phyloP scores from a whole-genome alignment of 257 asterid genomes.

The Solanum medicagineum region DNA sequence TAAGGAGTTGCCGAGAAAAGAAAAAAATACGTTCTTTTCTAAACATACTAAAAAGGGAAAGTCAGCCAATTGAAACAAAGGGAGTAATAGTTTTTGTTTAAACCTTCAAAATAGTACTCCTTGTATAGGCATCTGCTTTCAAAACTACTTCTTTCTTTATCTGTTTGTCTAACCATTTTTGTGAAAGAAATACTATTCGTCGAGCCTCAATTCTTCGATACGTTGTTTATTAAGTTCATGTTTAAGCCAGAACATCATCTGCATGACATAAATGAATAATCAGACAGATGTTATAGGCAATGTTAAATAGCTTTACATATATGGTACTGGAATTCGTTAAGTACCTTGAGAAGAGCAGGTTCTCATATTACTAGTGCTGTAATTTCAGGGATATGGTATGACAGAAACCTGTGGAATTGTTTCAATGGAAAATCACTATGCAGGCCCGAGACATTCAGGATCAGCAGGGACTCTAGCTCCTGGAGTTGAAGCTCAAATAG shows the following conservation, averaged over 20 bases:
- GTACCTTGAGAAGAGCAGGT: background rate
- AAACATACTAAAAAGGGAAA: background rate
- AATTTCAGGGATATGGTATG: constrained; percentile 89
- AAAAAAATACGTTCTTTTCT: background rate
- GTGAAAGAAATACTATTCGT: background rate
- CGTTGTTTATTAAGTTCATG: background rate
- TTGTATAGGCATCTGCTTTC: background rate
- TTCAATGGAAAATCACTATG: constrained; percentile 38
- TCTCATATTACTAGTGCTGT: background rate
- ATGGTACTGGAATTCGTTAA: background rate
- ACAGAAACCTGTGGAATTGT: constrained; percentile 82
- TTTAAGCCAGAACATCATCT: background rate
- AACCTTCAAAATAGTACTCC: background rate
- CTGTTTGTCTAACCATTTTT: background rate
- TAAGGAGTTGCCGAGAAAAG: too few species aligned
- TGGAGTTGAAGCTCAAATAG: constrained; percentile 69
- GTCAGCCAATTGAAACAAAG: background rate
- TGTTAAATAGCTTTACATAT: background rate
- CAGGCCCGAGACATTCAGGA: constrained; percentile 71
- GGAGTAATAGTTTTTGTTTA: background rate
- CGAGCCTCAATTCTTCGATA: background rate
- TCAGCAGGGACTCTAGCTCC: constrained; percentile 66
- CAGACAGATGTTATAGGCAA: background rate
- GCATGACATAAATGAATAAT: background rate
- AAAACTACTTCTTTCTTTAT: background rate